A percentile compares a stretch with the other conserved stretches of the same genome.
Conservation (phyloP, 352 stramenopile genomes). For the Pythium diclinum region DNA sequence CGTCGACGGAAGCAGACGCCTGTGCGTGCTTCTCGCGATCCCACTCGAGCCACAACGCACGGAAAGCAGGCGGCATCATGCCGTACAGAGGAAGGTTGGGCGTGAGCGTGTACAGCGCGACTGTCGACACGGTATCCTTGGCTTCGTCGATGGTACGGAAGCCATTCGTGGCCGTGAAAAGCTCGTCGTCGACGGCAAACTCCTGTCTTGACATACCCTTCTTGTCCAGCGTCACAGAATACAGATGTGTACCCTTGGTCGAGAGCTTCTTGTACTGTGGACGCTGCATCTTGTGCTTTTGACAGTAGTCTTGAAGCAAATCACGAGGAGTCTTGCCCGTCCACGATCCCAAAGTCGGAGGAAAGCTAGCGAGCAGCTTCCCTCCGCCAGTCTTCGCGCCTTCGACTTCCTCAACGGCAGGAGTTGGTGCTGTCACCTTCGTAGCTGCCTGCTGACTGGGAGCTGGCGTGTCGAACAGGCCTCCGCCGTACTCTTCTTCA, state of each 20-base stretch:
- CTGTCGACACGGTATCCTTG: slow-evolving; percentile 75
- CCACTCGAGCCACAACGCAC: slow-evolving; percentile 86
- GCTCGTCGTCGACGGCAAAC: slow-evolving; percentile 39
- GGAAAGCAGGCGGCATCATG: slow-evolving; percentile 85
- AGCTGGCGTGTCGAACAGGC: slow-evolving; percentile 25
- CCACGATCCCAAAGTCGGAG: slow-evolving; percentile 31
- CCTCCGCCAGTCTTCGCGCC: neutral
- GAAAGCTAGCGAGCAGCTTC: slow-evolving; percentile 10
- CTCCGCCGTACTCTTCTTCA: slow-evolving; percentile 23
- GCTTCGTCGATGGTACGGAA: slow-evolving; percentile 67
- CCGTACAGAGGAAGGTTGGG: slow-evolving; percentile 85
- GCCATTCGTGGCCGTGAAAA: slow-evolving; percentile 39
- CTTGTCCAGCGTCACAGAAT: slow-evolving; percentile 47
- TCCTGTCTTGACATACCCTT: slow-evolving; percentile 20
- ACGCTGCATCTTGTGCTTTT: slow-evolving; percentile 77
- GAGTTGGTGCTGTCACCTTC: slow-evolving; percentile 21
- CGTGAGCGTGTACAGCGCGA: slow-evolving; percentile 86
- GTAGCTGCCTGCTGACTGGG: slow-evolving; percentile 30
- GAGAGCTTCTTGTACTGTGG: slow-evolving; percentile 70
- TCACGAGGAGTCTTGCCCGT: slow-evolving; percentile 85
- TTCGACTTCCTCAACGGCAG: neutral
- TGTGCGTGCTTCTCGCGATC: slow-evolving; percentile 37
- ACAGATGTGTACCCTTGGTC: slow-evolving; percentile 35
- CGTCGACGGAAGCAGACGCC: slow-evolving; percentile 33
- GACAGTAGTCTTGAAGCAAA: slow-evolving; percentile 86